These are phyloP conservation scores for Globisporangium irregulare DNA, from an alignment of 352 stramenopile species.

Conservation along the genomic window DNA sequence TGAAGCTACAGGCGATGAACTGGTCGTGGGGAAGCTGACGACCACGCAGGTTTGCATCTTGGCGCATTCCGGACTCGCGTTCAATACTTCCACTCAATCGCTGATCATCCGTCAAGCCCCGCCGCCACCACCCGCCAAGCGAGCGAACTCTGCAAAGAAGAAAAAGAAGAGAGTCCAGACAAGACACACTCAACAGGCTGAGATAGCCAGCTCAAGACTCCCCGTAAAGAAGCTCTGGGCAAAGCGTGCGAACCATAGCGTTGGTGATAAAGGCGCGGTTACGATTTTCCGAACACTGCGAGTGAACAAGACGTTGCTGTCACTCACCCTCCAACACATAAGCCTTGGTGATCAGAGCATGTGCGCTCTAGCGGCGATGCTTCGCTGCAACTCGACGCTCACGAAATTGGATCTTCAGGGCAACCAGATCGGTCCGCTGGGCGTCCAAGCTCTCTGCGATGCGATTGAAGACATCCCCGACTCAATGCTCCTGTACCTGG, in stretches of 20 bases:
- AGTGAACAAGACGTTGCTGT: constrained; percentile 44
- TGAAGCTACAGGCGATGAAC: constrained; percentile 11
- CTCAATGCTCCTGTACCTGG: constrained; percentile 50
- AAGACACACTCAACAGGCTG: neutral
- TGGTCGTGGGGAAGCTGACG: constrained; percentile 21
- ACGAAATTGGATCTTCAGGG: constrained; percentile 45
- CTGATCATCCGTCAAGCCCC: constrained; percentile 29
- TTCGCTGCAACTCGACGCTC: constrained; percentile 57
- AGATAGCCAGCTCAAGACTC: neutral
- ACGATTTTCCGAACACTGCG: constrained; percentile 55
- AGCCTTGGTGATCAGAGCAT: constrained; percentile 49
- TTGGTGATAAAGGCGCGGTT: constrained; percentile 30
- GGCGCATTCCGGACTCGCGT: constrained; percentile 33
- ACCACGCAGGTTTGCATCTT: constrained; percentile 28
- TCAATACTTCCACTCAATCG: constrained; percentile 37
- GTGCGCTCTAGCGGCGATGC: constrained; percentile 52
- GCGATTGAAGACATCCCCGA: constrained; percentile 61
- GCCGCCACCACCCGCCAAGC: constrained; percentile 5
- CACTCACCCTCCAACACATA: constrained; percentile 46
- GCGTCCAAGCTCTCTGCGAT: constrained; percentile 46
- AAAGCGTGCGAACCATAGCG: constrained; percentile 9
- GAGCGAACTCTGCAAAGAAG: constrained; percentile 8
- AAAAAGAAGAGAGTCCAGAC: constrained; percentile 7
- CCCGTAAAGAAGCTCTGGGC: neutral
- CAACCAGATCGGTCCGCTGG: constrained; percentile 51